A percentile compares a stretch with the other conserved stretches of the same genome.
phyloP scores from a whole-genome alignment of 139 green algal species.

The Nannochloris sp. region DNA sequence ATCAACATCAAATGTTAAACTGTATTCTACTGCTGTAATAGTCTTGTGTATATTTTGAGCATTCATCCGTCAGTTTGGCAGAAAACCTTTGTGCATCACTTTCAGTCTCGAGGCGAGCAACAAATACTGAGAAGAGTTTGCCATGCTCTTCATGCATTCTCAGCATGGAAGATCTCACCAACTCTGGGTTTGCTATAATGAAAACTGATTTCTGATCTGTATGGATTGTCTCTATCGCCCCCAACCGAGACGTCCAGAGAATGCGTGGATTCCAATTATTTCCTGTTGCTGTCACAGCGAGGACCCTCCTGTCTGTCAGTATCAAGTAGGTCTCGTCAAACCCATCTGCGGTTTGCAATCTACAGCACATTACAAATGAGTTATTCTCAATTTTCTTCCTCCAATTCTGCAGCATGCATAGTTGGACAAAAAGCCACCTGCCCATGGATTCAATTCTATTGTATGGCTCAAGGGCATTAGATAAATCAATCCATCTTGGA shows the following conservation, averaged over 20 bases:
- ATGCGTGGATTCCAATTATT: neutral
- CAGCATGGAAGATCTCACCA: neutral
- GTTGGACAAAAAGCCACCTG: slow-evolving; percentile 24
- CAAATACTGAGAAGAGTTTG: neutral
- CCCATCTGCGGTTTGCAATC: too few species aligned
- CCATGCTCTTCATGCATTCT: neutral
- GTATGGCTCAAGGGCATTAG: slow-evolving; percentile 29
- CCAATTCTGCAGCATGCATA: slow-evolving; percentile 1
- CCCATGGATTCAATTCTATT: slow-evolving; percentile 31
- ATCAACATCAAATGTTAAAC: too few species aligned
- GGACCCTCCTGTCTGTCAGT: neutral
- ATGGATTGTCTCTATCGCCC: neutral
- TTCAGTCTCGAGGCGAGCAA: too few species aligned
- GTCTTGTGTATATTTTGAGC: too few species aligned
- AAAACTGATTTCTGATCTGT: neutral
- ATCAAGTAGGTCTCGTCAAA: too few species aligned
- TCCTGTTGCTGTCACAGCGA: neutral
- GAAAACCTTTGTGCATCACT: too few species aligned
- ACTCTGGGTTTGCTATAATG: neutral
- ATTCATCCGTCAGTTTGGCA: too few species aligned
- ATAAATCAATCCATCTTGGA: slow-evolving; percentile 12
- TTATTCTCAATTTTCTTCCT: neutral
- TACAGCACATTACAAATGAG: neutral
- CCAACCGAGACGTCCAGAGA: neutral
- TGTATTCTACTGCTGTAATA: too few species aligned